A percentile compares a stretch with the other conserved stretches of the same genome.
phyloP scores from a whole-genome alignment of 352 stramenopile species.

The Phytophthora ramorum region DNA sequence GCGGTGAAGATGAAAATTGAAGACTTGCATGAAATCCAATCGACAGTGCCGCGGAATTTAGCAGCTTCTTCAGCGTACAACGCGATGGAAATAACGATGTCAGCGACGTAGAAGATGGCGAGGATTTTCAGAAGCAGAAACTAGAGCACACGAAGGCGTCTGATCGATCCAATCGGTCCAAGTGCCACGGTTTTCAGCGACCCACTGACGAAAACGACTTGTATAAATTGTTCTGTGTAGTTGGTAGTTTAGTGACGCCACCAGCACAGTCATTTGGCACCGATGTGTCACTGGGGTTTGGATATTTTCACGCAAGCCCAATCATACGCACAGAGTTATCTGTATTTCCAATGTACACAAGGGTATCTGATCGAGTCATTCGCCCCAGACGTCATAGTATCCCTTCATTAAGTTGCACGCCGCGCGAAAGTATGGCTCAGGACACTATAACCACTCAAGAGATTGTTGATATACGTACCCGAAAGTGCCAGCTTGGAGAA shows the following conservation, averaged over 20 bases:
- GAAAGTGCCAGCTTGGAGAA: constrained; percentile 45
- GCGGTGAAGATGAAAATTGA: constrained; percentile 61
- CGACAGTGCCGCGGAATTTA: constrained; percentile 38
- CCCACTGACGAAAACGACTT: constrained; percentile 58
- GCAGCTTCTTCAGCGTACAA: constrained; percentile 35
- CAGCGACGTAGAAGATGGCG: constrained; percentile 39
- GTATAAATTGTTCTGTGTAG: constrained; percentile 33
- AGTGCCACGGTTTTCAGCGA: constrained; percentile 19
- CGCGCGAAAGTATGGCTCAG: constrained; percentile 44
- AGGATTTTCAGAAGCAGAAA: constrained; percentile 61
- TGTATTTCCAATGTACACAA: constrained; percentile 41
- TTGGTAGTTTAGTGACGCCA: constrained; percentile 30
- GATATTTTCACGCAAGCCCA: constrained; percentile 44
- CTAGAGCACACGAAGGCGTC: constrained; percentile 38
- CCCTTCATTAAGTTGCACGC: constrained; percentile 57
- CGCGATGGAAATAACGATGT: constrained; percentile 45
- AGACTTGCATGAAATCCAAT: constrained; percentile 40
- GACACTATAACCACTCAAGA: constrained; percentile 39
- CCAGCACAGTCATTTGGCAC: constrained; percentile 57
- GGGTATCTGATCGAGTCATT: constrained; percentile 49
- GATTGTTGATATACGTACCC: constrained; percentile 45
- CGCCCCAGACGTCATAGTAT: constrained; percentile 57
- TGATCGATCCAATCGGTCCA: constrained; percentile 48
- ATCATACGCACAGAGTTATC: constrained; percentile 34
- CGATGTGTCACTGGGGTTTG: constrained; percentile 41